Base-by-base conservation (phyloP, 2,329 filamentous ascomycete genomes). In the Arthrobotrys entomopaga region DNA sequence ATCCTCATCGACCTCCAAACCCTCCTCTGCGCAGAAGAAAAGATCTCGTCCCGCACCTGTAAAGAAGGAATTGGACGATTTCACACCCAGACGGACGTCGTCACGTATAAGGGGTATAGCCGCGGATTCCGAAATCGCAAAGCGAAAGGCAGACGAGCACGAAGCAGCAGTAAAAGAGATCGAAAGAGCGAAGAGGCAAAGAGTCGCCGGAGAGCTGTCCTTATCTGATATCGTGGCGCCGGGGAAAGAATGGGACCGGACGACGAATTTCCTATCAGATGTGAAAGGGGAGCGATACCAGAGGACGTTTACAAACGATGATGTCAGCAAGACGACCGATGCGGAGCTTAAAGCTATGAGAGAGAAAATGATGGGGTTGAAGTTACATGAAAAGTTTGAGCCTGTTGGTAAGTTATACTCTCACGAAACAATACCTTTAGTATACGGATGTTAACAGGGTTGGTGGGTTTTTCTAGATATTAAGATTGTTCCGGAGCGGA, bases 401-500 rank as follows among this genome's bases (percentile, higher is more conserved):
- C 93, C 93, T 0, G 93, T 90, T 78, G 87, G 92, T 91, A 82
- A 74, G 86, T 81, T 53, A 29, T 43, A 16, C 10, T 3, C 11
- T 43, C 3, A 3, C 10, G 3, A 2, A 43, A 13, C 7, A 26
- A 4, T 13, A 13, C 10, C 40, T 43, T 43, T n/a, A n/a, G n/a
- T n/a, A n/a, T 15, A 16, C 16, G 6, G 42, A 4, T 4, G 2
- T 46, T 46, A 7, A 46, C 42, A 34, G 2, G 29, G 29, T 34
- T 34, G 2, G n/a, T n/a, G n/a, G n/a, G n/a, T 1, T 4, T 46
- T 26, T 40, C 19, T 77, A 92, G 91, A 91, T 61, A 95, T 97
- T 79, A 98, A 97, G 80, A 89, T 97, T 56, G 94, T 91, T 0
- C 93, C 93, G 0, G 92, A 97, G 77, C 84, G 94, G 61, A 87